Evolutionary conservation across 2,329 filamentous ascomycete genomes (phyloP), one percentile per base, ranked within the genome.

Genomic region (Aureobasidium sp.): DNA sequence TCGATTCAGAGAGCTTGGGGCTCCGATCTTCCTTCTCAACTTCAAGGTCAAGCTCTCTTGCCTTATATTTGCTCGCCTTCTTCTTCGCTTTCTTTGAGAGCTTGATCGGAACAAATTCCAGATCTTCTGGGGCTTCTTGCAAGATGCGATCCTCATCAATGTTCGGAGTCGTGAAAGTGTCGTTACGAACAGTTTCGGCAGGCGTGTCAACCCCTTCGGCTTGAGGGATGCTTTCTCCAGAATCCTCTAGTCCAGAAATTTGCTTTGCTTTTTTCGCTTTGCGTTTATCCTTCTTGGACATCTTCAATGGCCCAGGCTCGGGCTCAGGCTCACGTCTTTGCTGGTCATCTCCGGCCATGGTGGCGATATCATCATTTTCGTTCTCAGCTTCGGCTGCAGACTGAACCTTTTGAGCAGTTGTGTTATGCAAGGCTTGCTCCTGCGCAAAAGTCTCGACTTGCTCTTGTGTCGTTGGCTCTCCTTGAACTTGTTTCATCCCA

Each of bases 221-320:
- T n/a, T n/a, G n/a, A n/a, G n/a, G n/a, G n/a, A n/a, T n/a, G n/a
- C n/a, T n/a, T n/a, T n/a, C n/a, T n/a, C n/a, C n/a, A n/a, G n/a
- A n/a, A n/a, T 25, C 19, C 5, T n/a, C 47, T 3, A 17, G 14
- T 6, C 30, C 47, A 6, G 17, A 21, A 10, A 17, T 6, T 19
- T 32, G 42, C 16, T 50, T 41, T 22, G 16, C 4, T 39, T 60
- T 61, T 55, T 59, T 63, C 2, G 61, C 63, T 56, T 73, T 73
- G 44, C 70, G 70, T 60, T 71, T 72, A 24, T 70, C 67, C 45
- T 73, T 74, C 61, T 73, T 72, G 27, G 67, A 65, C 55, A 62
- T 62, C 57, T 69, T 68, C 24, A 54, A n/a, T 11, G 44, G 29
- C 62, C 53, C 59, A 60, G 11, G 17, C 19, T 39, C 25, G 1